These are phyloP conservation scores for Cyclospora cayetanensis DNA, from an alignment of 169 alveolate species.

Conservation along the genomic window DNA sequence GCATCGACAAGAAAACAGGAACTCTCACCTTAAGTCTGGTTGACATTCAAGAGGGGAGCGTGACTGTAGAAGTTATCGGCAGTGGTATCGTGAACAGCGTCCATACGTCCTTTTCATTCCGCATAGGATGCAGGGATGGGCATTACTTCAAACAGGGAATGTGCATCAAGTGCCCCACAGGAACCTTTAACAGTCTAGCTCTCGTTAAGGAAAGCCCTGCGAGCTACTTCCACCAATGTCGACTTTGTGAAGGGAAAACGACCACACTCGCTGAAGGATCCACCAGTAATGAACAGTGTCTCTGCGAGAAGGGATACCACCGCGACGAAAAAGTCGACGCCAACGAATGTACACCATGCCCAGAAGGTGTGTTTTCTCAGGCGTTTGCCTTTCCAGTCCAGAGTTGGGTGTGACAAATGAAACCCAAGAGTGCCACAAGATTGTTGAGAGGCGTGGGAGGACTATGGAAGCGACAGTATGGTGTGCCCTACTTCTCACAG, in stretches of 20 bases:
- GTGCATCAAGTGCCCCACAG: constrained; percentile 82
- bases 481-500: too few relatives aligned
- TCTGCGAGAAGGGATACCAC: constrained; percentile 84
- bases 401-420: too few relatives aligned
- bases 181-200: constrained; percentile 80
- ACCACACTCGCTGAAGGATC: constrained; percentile 77
- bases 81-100: constrained; percentile 72
- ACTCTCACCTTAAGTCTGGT: constrained; percentile 23
- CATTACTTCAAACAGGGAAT: constrained; percentile 67
- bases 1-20: constrained; percentile 69
- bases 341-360: constrained; percentile 60
- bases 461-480: too few relatives aligned
- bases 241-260: background rate
- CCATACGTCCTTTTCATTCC: constrained; percentile 44
- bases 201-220: constrained; percentile 69
- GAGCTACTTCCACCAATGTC: constrained; percentile 62
- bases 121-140: constrained; percentile 77
- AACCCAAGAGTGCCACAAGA: too few relatives aligned
- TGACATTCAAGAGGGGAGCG: background rate
- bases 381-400: too few relatives aligned
- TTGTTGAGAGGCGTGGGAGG: too few relatives aligned
- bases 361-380: constrained; percentile 57
- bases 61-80: constrained; percentile 59
- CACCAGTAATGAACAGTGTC: constrained; percentile 77
- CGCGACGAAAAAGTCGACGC: constrained; percentile 17